Conservation (phyloP, 2,329 filamentous ascomycete genomes). For the Polychaeton citri region DNA sequence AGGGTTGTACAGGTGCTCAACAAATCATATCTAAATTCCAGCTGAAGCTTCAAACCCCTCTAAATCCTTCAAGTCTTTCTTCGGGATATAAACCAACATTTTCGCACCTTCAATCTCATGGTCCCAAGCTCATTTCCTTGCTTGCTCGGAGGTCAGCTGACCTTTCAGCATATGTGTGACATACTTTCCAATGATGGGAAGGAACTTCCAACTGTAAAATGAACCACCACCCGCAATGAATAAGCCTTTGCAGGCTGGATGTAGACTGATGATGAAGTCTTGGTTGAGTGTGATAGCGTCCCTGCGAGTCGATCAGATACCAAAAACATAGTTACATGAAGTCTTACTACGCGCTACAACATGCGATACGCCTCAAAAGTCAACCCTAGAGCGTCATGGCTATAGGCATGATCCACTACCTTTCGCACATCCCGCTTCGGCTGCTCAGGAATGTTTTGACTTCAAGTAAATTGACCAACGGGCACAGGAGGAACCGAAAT, state of each 20-base stretch:
- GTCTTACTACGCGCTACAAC: background rate
- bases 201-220: slow-evolving; percentile 26
- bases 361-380: slow-evolving; percentile 19
- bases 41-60: too few relatives aligned
- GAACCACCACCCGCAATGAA: slow-evolving; percentile 34
- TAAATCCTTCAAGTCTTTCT: too few relatives aligned
- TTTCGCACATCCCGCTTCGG: too few relatives aligned
- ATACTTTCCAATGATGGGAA: slow-evolving; percentile 23
- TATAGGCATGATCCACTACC: too few relatives aligned
- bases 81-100: too few relatives aligned
- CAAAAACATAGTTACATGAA: too few relatives aligned
- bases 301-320: slow-evolving; percentile 29
- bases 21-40: too few relatives aligned
- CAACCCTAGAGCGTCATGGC: slow-evolving; percentile 43
- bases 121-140: slow-evolving; percentile 45
- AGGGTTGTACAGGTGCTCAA: too few relatives aligned
- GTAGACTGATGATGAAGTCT: slow-evolving; percentile 37
- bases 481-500: too few relatives aligned
- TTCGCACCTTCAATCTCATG: too few relatives aligned
- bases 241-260: slow-evolving; percentile 26
- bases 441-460: too few relatives aligned
- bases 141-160: slow-evolving; percentile 29
- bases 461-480: too few relatives aligned
- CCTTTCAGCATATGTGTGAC: slow-evolving; percentile 21
- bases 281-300: slow-evolving; percentile 49